Evolutionary conservation across 495 filamentous ascomycete genomes (phyloP).

Genomic region (Jackrogersella minutella): DNA sequence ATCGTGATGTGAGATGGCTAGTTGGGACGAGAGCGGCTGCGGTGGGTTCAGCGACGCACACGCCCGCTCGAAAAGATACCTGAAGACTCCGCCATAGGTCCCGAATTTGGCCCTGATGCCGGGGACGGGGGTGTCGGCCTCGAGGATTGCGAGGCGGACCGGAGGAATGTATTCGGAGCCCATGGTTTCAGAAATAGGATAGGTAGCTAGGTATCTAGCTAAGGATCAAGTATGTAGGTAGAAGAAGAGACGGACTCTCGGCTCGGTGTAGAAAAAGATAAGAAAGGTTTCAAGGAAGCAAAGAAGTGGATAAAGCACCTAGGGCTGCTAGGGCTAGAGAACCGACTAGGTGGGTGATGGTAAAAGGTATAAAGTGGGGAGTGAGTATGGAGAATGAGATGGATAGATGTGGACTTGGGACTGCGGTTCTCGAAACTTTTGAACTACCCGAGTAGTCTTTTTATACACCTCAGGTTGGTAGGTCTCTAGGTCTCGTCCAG

Average conservation of each 20-base stretch:
- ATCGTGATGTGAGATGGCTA: constrained; percentile 72
- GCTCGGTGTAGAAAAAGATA: neutral
- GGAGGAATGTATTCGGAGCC: constrained; percentile 51
- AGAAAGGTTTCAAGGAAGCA: neutral
- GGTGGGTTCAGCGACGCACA: constrained; percentile 46
- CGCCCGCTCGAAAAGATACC: constrained; percentile 61
- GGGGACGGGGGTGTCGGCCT: constrained; percentile 76
- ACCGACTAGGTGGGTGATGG: neutral
- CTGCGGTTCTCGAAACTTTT: neutral
- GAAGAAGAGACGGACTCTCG: neutral
- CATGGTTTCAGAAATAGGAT: constrained; percentile 22
- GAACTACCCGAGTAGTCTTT: neutral
- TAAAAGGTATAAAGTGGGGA: neutral
- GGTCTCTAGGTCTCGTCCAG: neutral
- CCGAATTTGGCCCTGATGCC: constrained; percentile 67
- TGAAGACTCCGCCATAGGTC: constrained; percentile 78
- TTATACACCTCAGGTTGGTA: neutral
- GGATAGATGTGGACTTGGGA: neutral
- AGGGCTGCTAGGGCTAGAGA: neutral
- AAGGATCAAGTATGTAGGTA: neutral
- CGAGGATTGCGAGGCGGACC: constrained; percentile 82
- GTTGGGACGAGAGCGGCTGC: constrained; percentile 43
- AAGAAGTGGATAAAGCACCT: neutral
- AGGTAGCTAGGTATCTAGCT: neutral
- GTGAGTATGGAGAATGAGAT: neutral